These are phyloP conservation scores for Pezicula neosporulosa DNA, from an alignment of 2,329 filamentous ascomycete genomes.

Conservation along the genomic window DNA sequence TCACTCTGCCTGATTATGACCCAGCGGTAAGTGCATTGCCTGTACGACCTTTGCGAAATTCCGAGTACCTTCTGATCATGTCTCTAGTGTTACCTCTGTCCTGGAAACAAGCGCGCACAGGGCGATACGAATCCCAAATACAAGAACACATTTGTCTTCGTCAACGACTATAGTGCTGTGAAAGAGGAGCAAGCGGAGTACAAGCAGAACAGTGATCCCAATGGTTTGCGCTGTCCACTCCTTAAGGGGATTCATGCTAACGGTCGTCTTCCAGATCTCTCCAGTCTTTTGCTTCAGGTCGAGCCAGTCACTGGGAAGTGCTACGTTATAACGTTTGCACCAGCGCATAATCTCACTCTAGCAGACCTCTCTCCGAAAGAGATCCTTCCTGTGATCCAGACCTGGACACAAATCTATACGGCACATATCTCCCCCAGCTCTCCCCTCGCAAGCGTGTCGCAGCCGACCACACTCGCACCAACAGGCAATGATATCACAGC, in stretches of 20 bases:
- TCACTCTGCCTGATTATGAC: conserved; percentile 76
- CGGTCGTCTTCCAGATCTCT: conserved; percentile 54
- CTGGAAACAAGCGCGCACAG: conserved; percentile 82
- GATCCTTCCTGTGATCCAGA: conserved; percentile 79
- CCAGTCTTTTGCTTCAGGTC: conserved; percentile 74
- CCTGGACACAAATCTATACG: conserved; percentile 89
- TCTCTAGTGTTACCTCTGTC: conserved; percentile 86
- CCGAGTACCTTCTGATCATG: conserved; percentile 9
- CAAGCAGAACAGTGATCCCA: conserved; percentile 29
- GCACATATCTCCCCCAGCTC: conserved; percentile 73
- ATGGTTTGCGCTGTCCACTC: conserved; percentile 20
- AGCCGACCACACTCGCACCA: conserved; percentile 38
- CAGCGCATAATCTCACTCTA: conserved; percentile 85
- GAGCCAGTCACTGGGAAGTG: conserved; percentile 91
- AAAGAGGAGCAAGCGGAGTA: conserved; percentile 91
- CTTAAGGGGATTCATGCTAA: conserved; percentile 1
- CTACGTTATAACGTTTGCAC: conserved; percentile 94
- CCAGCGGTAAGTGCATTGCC: conserved; percentile 48
- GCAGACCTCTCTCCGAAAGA: conserved; percentile 78
- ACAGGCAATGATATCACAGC: conserved; percentile 37
- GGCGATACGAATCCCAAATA: conserved; percentile 87
- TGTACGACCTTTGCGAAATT: neutral
- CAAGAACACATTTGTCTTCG: conserved; percentile 83
- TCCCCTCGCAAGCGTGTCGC: conserved; percentile 47
- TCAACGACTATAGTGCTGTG: conserved; percentile 97